phyloP scores from a whole-genome alignment of 331 rosid genomes.

The Stylosanthes scabra region DNA sequence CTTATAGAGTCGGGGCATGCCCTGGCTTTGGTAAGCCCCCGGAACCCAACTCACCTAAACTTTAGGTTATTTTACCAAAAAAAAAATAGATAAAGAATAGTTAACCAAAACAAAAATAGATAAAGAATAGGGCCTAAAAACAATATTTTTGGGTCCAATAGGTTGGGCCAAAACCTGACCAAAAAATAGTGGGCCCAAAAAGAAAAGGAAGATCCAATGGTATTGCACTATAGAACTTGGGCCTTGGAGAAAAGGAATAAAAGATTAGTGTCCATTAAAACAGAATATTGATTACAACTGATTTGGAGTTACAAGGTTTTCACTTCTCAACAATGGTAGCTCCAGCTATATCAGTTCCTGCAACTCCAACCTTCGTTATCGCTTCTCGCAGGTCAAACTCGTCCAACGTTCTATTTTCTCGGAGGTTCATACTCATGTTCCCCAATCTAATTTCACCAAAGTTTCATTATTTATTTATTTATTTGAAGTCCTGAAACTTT shows the following conservation, averaged over 20 bases:
- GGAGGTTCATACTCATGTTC: conserved; percentile 47
- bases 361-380: conserved; percentile 62
- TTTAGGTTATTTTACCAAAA: too few relatives aligned
- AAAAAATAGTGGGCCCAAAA: neutral
- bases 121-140: too few relatives aligned
- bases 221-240: neutral
- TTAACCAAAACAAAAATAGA: too few relatives aligned
- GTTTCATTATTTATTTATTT: neutral
- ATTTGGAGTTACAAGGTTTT: conserved; percentile 12
- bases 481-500: conserved; percentile 15
- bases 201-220: neutral
- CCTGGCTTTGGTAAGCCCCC: too few relatives aligned
- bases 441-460: neutral
- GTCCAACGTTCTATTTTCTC: conserved; percentile 40
- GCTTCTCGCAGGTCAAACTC: conserved; percentile 55
- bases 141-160: too few relatives aligned
- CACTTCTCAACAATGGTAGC: conserved; percentile 61
- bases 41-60: too few relatives aligned
- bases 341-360: conserved; percentile 57
- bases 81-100: too few relatives aligned
- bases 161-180: too few relatives aligned
- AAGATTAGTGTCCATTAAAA: neutral
- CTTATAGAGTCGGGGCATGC: too few relatives aligned
- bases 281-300: neutral
- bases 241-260: neutral